Conservation (phyloP, 2,329 filamentous ascomycete species). For the Zasmidium cellare region DNA sequence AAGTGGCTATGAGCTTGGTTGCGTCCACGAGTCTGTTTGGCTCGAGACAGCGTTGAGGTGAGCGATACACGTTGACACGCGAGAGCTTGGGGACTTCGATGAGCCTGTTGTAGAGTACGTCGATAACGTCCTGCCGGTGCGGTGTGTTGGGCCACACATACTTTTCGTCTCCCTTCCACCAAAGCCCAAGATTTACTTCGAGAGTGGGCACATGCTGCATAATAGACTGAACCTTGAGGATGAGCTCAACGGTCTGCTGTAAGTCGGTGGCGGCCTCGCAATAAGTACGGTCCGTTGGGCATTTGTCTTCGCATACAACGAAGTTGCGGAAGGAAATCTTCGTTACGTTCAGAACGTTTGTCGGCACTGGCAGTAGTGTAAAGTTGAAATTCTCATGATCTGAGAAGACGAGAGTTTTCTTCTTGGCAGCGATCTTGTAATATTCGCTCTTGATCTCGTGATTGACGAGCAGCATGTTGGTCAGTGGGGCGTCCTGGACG, state of each 20-base stretch:
- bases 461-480: background rate
- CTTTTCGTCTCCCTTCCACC: slow-evolving; percentile 1
- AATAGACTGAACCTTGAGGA: slow-evolving; percentile 1
- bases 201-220: background rate
- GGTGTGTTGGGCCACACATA: background rate
- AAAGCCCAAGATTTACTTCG: slow-evolving; percentile 1
- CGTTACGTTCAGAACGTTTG: background rate
- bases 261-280: slow-evolving; percentile 4
- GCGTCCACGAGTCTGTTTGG: background rate
- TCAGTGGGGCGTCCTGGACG: background rate
- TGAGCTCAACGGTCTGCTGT: background rate
- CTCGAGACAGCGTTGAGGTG: background rate
- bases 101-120: background rate
- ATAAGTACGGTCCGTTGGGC: background rate
- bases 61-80: background rate
- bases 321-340: background rate
- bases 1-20: background rate
- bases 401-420: background rate
- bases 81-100: background rate
- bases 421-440: background rate
- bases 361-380: background rate
- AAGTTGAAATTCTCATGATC: slow-evolving; percentile 8
- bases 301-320: slow-evolving; percentile 2
- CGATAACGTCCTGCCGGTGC: background rate
- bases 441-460: background rate